Percentiles rank a stretch among this genome's conserved stretches.
Conservation (phyloP, 2,329 filamentous ascomycete genomes). For the Colletotrichum sp. region DNA sequence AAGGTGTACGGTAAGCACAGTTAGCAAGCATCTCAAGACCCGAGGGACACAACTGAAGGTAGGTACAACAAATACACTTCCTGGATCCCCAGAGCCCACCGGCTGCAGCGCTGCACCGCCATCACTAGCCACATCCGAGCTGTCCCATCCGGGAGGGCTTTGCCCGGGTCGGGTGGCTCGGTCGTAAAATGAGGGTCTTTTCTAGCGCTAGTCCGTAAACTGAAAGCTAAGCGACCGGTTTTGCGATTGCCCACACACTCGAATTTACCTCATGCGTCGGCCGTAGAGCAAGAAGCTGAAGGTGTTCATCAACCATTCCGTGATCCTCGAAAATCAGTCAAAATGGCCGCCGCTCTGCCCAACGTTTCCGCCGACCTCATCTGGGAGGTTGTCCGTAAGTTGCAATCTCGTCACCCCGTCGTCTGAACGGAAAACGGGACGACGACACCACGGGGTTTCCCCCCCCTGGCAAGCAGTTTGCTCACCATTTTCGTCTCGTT, state of each 20-base stretch:
- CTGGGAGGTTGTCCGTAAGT: conserved; percentile 96
- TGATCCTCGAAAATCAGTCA: conserved; percentile 47
- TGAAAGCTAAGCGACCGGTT: conserved; percentile 33
- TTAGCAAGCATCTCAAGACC: background rate
- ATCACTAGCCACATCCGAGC: conserved; percentile 11
- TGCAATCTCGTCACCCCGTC: background rate
- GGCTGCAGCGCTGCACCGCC: background rate
- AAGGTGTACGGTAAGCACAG: background rate
- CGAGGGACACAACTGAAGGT: background rate
- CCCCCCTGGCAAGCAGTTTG: background rate
- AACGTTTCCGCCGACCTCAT: conserved; percentile 90
- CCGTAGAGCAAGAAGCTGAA: conserved; percentile 15
- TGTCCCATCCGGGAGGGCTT: conserved; percentile 7
- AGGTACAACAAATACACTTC: background rate
- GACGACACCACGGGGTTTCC: background rate
- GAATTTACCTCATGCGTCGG: conserved; percentile 27
- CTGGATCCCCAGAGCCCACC: background rate
- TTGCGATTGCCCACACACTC: conserved; percentile 40
- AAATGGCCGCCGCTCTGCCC: conserved; percentile 63
- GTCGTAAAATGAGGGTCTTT: background rate
- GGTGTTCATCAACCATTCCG: conserved; percentile 26
- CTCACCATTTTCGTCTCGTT: background rate
- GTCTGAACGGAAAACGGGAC: background rate
- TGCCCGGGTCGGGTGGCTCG: conserved; percentile 9
- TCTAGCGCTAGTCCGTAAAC: conserved; percentile 12